A percentile compares a stretch with the other conserved stretches of the same genome.
Conservation (phyloP, 75 land plant species). For the Selaginella moellendorffii region DNA sequence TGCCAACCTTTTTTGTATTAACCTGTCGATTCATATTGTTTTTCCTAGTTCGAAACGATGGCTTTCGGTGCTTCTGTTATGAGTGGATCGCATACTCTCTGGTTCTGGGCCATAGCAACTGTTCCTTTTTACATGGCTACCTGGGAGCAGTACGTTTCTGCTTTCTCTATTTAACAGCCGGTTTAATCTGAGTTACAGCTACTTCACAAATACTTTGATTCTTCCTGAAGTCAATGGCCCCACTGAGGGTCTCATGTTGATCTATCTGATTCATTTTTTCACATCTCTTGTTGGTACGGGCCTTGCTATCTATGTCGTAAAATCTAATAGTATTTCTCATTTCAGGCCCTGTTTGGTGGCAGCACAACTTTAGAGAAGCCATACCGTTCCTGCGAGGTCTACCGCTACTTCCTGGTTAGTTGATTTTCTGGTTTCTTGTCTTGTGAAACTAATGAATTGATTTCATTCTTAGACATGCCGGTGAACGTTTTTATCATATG, state of each 20-base stretch:
- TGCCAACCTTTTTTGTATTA: conserved; percentile 10
- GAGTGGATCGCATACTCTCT: conserved; percentile 66
- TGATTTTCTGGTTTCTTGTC: neutral
- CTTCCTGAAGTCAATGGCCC: conserved; percentile 95
- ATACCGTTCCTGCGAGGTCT: conserved; percentile 39
- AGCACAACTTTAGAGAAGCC: conserved; percentile 39
- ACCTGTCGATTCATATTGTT: neutral
- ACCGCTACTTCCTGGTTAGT: conserved; percentile 51
- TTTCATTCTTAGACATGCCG: conserved; percentile 42
- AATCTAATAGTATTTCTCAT: neutral
- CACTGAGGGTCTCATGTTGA: conserved; percentile 91
- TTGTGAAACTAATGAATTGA: neutral
- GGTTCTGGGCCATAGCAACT: conserved; percentile 87
- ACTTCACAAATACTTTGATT: conserved; percentile 72
- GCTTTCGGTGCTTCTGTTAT: conserved; percentile 82
- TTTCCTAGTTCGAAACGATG: conserved; percentile 74
- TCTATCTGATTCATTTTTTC: conserved; percentile 61
- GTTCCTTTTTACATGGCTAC: conserved; percentile 90
- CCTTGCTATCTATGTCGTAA: neutral
- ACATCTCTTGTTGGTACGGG: conserved; percentile 67
- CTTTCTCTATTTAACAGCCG: neutral
- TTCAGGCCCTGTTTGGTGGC: conserved; percentile 91
- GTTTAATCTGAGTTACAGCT: conserved; percentile 19
- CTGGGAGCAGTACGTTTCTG: conserved; percentile 83
- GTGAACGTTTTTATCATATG: conserved; percentile 31